Conservation (phyloP, 805 yeast genomes). For the Candida dajiaensis region DNA sequence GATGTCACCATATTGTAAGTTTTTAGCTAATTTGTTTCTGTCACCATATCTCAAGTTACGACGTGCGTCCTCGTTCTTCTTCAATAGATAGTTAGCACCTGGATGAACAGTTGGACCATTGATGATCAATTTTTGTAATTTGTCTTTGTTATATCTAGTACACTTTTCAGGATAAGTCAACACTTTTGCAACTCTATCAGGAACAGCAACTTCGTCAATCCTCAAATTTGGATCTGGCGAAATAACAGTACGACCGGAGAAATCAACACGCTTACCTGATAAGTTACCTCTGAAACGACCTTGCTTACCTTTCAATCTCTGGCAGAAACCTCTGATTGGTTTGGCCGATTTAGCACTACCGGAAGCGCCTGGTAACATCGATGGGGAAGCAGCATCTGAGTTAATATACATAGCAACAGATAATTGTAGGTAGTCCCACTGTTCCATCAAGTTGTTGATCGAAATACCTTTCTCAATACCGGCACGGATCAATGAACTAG, state of each 20-base stretch:
- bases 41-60: constrained; percentile 89
- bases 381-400: constrained; percentile 85
- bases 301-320: constrained; percentile 95
- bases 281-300: constrained; percentile 98
- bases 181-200: constrained; percentile 93
- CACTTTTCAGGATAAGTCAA: constrained; percentile 95
- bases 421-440: constrained; percentile 95
- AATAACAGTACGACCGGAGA: constrained; percentile 96
- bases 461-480: constrained; percentile 95
- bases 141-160: constrained; percentile 77
- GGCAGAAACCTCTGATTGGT: constrained; percentile 91
- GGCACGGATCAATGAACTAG: constrained; percentile 87
- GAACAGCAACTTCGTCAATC: constrained; percentile 97
- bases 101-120: constrained; percentile 91
- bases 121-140: constrained; percentile 64
- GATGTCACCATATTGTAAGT: constrained; percentile 79
- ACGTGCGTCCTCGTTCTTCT: constrained; percentile 78
- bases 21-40: constrained; percentile 66
- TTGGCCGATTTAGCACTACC: constrained; percentile 52
- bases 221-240: constrained; percentile 96
- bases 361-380: constrained; percentile 64
- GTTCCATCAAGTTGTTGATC: constrained; percentile 92
- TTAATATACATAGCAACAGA: constrained; percentile 97
- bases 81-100: constrained; percentile 90
- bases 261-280: constrained; percentile 98